phyloP scores from a whole-genome alignment of 2,329 filamentous ascomycete species.

The Xylariales sp. region DNA sequence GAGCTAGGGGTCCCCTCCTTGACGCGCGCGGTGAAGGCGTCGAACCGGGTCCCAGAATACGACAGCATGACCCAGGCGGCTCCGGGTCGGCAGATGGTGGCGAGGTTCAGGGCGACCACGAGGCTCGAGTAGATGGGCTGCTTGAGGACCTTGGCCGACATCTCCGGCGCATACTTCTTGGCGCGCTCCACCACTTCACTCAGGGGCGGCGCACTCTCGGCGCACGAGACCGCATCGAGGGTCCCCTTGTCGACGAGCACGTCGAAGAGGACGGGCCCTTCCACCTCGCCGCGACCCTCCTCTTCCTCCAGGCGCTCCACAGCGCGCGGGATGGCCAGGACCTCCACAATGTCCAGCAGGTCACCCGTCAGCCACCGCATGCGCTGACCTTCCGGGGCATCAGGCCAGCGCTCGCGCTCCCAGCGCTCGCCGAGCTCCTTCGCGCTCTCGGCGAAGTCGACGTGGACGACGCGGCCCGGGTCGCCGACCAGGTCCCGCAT shows the following conservation, averaged over 20 bases:
- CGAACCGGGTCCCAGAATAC: neutral
- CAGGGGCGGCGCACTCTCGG: neutral
- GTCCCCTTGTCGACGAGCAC: neutral
- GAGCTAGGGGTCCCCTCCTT: neutral
- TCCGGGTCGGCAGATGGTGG: neutral
- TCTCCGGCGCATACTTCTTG: neutral
- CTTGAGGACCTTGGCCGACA: neutral
- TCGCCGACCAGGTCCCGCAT: neutral
- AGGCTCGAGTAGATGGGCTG: neutral
- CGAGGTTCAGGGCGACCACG: neutral
- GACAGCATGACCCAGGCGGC: neutral
- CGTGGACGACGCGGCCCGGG: neutral
- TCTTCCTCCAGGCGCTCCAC: neutral
- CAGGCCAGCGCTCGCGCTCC: neutral
- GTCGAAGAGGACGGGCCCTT: neutral
- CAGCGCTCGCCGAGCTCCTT: neutral
- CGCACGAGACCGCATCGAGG: neutral
- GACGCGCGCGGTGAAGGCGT: neutral
- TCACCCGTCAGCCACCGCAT: neutral
- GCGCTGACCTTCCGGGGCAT: neutral
- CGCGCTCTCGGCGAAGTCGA: neutral
- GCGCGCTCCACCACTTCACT: neutral
- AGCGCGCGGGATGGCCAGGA: neutral
- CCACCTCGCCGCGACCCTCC: neutral
- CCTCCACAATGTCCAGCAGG: neutral